Evolutionary conservation across 768 basidiomycete species (phyloP).

Genomic region (Sporobolomyces roseus): DNA sequence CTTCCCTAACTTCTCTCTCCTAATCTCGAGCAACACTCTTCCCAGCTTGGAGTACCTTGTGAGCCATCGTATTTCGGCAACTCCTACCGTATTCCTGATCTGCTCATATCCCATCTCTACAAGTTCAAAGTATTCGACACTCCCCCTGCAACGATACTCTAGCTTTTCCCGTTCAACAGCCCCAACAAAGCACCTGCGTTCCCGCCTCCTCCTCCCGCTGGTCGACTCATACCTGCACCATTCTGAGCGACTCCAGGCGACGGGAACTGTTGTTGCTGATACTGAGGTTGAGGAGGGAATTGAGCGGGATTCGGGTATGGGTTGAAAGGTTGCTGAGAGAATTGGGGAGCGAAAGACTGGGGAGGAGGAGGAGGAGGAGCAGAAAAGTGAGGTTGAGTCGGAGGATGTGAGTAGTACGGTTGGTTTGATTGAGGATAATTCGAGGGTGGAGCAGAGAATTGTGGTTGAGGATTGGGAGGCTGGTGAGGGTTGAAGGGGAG

Average conservation of each 20-base stretch:
- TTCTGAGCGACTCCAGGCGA: neutral
- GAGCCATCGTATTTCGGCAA: too few relatives aligned
- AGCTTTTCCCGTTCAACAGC: constrained; percentile 17
- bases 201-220: too few relatives aligned
- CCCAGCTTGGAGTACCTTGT: too few relatives aligned
- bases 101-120: too few relatives aligned
- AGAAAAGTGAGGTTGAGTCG: neutral
- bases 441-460: neutral
- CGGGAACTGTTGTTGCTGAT: neutral
- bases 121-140: too few relatives aligned
- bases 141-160: too few relatives aligned
- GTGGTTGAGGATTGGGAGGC: neutral
- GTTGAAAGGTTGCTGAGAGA: neutral
- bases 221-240: neutral
- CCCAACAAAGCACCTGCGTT: constrained; percentile 24
- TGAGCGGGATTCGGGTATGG: neutral
- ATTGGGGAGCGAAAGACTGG: neutral
- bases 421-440: neutral
- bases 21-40: too few relatives aligned
- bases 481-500: too few relatives aligned
- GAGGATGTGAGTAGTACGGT: neutral
- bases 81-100: too few relatives aligned
- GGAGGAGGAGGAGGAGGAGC: neutral
- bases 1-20: too few relatives aligned
- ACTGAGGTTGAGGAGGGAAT: neutral